These are phyloP conservation scores for Euphorbia neoarborescens DNA, from an alignment of 441 rosid species.

Conservation along the genomic window DNA sequence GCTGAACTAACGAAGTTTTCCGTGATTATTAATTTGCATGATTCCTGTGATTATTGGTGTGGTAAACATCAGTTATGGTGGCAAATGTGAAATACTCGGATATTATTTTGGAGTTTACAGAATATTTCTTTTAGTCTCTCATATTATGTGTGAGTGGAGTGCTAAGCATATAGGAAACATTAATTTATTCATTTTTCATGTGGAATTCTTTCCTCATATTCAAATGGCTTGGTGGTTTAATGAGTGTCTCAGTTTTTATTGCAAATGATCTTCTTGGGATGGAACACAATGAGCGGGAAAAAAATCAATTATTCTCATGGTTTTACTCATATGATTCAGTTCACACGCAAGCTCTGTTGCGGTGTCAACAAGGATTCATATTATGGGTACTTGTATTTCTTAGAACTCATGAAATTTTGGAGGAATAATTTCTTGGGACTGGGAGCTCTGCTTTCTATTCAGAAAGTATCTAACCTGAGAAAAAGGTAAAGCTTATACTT, in stretches of 20 bases:
- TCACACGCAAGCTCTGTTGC: not conserved
- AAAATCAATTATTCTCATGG: too few species aligned
- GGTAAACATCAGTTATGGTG: not conserved
- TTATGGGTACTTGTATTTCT: not conserved
- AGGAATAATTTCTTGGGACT: not conserved
- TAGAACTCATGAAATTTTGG: not conserved
- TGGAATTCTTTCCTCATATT: not conserved
- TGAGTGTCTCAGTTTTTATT: not conserved
- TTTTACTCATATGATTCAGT: not conserved
- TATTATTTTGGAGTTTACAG: not conserved
- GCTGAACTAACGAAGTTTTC: not conserved
- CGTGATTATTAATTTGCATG: not conserved
- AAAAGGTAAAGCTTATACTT: not conserved
- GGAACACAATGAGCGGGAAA: not conserved
- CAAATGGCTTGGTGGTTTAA: not conserved
- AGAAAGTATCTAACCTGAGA: not conserved
- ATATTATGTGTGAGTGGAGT: not conserved
- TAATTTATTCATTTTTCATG: not conserved
- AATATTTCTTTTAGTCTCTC: not conserved
- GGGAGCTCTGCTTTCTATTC: not conserved
- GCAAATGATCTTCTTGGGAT: not conserved
- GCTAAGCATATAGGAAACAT: not conserved
- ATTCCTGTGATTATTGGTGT: not conserved
- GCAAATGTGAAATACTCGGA: constrained; percentile 4
- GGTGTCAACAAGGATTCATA: not conserved